These are phyloP conservation scores for Lactifluus hygrophoroides DNA, from an alignment of 768 basidiomycete genomes.

Conservation along the genomic window DNA sequence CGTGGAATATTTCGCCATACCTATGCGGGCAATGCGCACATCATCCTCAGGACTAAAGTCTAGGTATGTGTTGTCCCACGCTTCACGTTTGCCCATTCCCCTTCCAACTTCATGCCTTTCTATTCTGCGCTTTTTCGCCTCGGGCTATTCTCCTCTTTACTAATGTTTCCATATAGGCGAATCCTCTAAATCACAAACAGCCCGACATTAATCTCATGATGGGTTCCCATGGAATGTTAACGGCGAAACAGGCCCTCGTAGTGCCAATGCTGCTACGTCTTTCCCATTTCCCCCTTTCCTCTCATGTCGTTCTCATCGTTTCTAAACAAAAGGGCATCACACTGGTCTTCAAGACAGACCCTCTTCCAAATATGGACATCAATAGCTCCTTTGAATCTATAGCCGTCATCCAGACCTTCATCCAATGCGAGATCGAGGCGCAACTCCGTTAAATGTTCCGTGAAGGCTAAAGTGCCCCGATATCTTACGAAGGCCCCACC, in stretches of 20 bases:
- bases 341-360: too few relatives aligned
- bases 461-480: conserved; percentile 84
- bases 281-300: conserved; percentile 88
- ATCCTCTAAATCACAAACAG: too few relatives aligned
- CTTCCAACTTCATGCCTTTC: not conserved
- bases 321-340: too few relatives aligned
- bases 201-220: too few relatives aligned
- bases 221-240: too few relatives aligned
- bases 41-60: too few relatives aligned
- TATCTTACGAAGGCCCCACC: conserved; percentile 56
- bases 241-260: conserved; percentile 88
- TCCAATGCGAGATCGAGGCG: too few relatives aligned
- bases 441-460: conserved; percentile 96
- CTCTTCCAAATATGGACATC: conserved; percentile 97
- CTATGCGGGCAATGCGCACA: conserved; percentile 94
- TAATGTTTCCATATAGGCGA: conserved; percentile 50
- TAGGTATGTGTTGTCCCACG: conserved; percentile 48
- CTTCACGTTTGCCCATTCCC: not conserved
- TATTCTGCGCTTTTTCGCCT: too few relatives aligned
- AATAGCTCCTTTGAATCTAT: conserved; percentile 95
- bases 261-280: conserved; percentile 98
- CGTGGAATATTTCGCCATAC: conserved; percentile 95
- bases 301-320: too few relatives aligned
- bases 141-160: too few relatives aligned
- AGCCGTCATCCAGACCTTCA: too few relatives aligned